Conservation (phyloP, 805 yeast genomes). For the Starmerella scarabaei region DNA sequence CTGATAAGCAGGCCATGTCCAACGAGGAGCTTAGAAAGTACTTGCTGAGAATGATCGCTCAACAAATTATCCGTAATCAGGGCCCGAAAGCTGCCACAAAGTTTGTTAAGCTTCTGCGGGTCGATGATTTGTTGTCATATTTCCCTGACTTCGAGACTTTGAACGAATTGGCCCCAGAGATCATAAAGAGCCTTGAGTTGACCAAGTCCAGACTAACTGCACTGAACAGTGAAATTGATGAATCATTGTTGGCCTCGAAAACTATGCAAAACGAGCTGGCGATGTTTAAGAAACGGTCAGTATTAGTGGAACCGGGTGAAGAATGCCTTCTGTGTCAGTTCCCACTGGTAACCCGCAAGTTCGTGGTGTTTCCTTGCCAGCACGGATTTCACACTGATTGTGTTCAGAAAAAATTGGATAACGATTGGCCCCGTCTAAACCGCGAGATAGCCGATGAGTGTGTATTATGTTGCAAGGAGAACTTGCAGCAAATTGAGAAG, state of each 20-base stretch:
- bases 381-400: conserved; percentile 89
- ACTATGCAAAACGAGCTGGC: conserved; percentile 49
- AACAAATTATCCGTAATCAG: conserved; percentile 25
- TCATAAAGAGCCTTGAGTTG: conserved; percentile 62
- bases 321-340: conserved; percentile 63
- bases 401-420: conserved; percentile 45
- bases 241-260: conserved; percentile 47
- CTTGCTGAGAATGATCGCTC: conserved; percentile 59
- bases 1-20: conserved; percentile 31
- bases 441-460: conserved; percentile 44
- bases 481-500: conserved; percentile 55
- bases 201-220: conserved; percentile 55
- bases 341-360: conserved; percentile 57
- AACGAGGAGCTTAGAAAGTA: conserved; percentile 45
- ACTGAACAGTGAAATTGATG: conserved; percentile 61
- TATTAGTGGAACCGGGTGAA: conserved; percentile 68
- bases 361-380: conserved; percentile 74
- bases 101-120: conserved; percentile 29
- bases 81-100: conserved; percentile 25
- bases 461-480: conserved; percentile 61
- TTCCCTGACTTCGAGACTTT: conserved; percentile 76
- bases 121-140: conserved; percentile 71
- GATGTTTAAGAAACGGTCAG: conserved; percentile 39
- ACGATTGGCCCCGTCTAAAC: conserved; percentile 31
- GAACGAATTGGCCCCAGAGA: conserved; percentile 70